Evolutionary conservation across 345 rosid species (phyloP), one percentile per base, ranked within the genome.

Genomic region (Ceriops decandra): DNA sequence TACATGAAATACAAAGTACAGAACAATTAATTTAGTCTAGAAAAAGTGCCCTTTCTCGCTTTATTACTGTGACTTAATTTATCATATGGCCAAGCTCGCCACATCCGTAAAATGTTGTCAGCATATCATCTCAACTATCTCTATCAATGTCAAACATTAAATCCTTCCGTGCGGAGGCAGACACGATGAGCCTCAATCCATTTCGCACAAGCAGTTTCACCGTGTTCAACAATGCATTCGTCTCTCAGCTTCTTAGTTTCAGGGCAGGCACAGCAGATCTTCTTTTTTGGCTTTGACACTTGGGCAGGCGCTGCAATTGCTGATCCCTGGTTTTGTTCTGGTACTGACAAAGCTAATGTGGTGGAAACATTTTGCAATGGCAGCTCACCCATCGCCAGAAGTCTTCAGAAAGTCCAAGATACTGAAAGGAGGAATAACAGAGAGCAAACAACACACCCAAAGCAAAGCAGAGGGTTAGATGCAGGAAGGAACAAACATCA

Each of bases 111-210:
- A 66, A n/a, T 32, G 24, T 53, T 81, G 52, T 78, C 4, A 38
- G 56, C 69, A 27, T 68, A 64, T 64, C 52, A 84, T 71, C 76
- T 67, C 63, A 51, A 69, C 47, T 58, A 52, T 62, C 38, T 30
- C 53, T 20, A 69, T 32, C 62, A 60, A 60, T 11, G 52, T 93
- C 81, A 95, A 77, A 95, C 82, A 31, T 88, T 89, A 71, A 91
- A 95, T 49, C 90, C 97, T 85, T 95, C 96, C 0, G 91, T 87
- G n/a, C 91, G 93, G 71, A 95, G 95, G 79, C 97, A 91, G 51
- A 53, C 70, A n/a, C 79, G 83, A 77, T 93, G 97, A 84, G 96
- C 98, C 68, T 91, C 93, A 3, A 91, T 95, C 97, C 95, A 91
- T 84, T 95, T 89, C n/a, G 77, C 77, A 73, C 98, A 91, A 71